Conservation (phyloP, 208 protist genomes). For the Trypanosoma lewisi region DNA sequence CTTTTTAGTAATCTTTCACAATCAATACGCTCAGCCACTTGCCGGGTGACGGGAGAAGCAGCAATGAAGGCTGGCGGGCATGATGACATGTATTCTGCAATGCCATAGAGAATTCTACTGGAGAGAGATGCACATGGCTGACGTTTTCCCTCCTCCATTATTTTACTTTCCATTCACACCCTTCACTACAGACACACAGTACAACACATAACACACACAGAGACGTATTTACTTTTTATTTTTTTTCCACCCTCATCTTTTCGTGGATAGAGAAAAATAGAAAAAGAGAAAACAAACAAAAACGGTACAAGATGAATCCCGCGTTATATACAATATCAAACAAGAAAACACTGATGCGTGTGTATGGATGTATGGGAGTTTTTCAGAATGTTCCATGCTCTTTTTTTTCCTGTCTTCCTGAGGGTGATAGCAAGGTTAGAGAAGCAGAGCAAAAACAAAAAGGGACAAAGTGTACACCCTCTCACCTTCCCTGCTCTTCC, state of each 20-base stretch:
- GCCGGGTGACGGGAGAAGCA: conserved; percentile 8
- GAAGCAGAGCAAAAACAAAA: too few species aligned
- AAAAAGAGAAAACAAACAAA: background rate
- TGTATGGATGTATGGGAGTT: background rate
- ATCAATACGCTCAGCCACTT: conserved; percentile 14
- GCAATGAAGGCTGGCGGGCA: conserved; percentile 16
- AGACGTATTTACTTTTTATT: background rate
- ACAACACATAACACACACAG: too few species aligned
- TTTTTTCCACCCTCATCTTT: background rate
- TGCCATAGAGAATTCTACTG: conserved; percentile 1
- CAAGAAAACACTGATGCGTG: too few species aligned
- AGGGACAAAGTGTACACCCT: too few species aligned
- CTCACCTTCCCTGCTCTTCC: too few species aligned
- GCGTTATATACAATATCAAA: background rate
- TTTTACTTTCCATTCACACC: too few species aligned
- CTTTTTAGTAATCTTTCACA: conserved; percentile 8
- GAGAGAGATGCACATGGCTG: background rate
- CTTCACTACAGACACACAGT: too few species aligned
- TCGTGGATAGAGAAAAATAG: background rate
- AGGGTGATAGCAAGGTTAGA: too few species aligned
- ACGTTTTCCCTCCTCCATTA: conserved; percentile 15
- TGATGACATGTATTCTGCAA: conserved; percentile 13
- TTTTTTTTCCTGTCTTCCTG: background rate
- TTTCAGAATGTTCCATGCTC: too few species aligned
- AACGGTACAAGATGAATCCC: background rate